Base-by-base conservation (phyloP, 2,329 filamentous ascomycete genomes). In the Phialemoniopsis sp. region DNA sequence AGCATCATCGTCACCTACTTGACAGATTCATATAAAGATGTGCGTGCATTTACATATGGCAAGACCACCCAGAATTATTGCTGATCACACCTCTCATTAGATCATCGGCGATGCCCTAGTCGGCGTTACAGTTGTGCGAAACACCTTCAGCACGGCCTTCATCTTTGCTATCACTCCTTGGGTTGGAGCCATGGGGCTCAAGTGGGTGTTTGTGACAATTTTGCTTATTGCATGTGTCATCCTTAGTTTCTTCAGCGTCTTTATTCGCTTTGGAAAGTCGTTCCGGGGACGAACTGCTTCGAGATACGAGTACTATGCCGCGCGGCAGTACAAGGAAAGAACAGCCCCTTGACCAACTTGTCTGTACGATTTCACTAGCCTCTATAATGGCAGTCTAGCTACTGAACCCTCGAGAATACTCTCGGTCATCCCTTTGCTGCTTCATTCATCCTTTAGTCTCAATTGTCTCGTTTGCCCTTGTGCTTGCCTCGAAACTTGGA, bases 71-170 rank as follows among this genome's bases (percentile, higher is more conserved):
- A n/a, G n/a, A n/a, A n/a, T n/a, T n/a, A n/a, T n/a, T 26, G 21
- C 21, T 26, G 21, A 26, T 10, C 21, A 26, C n/a, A n/a, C n/a
- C n/a, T n/a, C 16, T 28, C 18, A 26, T 36, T 43, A 72, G 58
- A 67, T 74, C 29, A 58, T 73, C 31, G 68, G 62, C 5, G 68
- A 73, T 41, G 61, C 67, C 0, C 51, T 74, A 6, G 66, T 71
- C 4, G 63, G 54, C 0, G 54, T 74, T 2, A 65, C 66, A 0
- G 64, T 73, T 39, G 49, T 66, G 10, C 62, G 70, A 0, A 73
- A 73, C 37, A 39, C 56, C 3, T 57, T 72, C 32, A 57, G 58
- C 14, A 68, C 64, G 3, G 55, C 62, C 13, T 62, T 73, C 32
- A 60, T 72, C n/a, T 73, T 73, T 44, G 63, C 62, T 1, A 52